Evolutionary conservation across 2,329 filamentous ascomycete species (phyloP).

Genomic region (Zalaria obscura): DNA sequence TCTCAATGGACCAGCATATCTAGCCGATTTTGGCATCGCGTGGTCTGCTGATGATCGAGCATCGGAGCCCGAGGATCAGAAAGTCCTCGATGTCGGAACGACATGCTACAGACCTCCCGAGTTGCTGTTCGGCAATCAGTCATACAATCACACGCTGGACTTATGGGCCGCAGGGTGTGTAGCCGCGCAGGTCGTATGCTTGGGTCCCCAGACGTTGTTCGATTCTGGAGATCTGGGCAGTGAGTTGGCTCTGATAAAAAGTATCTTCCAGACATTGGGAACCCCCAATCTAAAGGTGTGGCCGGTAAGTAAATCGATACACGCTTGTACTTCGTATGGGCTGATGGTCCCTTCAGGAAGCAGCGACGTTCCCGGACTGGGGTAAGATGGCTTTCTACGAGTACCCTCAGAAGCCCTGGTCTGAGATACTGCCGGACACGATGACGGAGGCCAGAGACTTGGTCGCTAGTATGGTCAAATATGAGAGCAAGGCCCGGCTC

Average conservation of each 20-base stretch:
- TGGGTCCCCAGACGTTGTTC: slow-evolving; percentile 52
- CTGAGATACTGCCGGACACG: slow-evolving; percentile 49
- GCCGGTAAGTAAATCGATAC: slow-evolving; percentile 45
- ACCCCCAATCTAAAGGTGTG: slow-evolving; percentile 69
- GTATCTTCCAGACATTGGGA: slow-evolving; percentile 82
- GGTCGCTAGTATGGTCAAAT: slow-evolving; percentile 54
- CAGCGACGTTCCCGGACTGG: slow-evolving; percentile 64
- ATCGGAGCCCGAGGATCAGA: slow-evolving; percentile 50
- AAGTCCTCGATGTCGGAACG: slow-evolving; percentile 88
- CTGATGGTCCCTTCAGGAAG: slow-evolving; percentile 33
- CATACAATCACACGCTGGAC: slow-evolving; percentile 61
- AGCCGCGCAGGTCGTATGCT: slow-evolving; percentile 57
- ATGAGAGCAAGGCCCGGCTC: slow-evolving; percentile 52
- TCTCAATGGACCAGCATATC: slow-evolving; percentile 52
- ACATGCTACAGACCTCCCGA: slow-evolving; percentile 86
- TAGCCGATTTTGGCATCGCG: slow-evolving; percentile 67
- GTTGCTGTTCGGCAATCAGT: slow-evolving; percentile 67
- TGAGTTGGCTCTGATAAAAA: slow-evolving; percentile 78
- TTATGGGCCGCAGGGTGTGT: slow-evolving; percentile 83
- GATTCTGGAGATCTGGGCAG: slow-evolving; percentile 82
- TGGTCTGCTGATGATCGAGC: slow-evolving; percentile 41
- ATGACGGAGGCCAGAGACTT: slow-evolving; percentile 48
- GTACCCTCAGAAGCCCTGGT: slow-evolving; percentile 57
- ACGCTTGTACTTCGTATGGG: not conserved
- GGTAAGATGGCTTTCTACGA: slow-evolving; percentile 68